A percentile compares a stretch with the other conserved stretches of the same genome.
Conservation (phyloP, 768 basidiomycete species). For the Psilocybe cyanescens region DNA sequence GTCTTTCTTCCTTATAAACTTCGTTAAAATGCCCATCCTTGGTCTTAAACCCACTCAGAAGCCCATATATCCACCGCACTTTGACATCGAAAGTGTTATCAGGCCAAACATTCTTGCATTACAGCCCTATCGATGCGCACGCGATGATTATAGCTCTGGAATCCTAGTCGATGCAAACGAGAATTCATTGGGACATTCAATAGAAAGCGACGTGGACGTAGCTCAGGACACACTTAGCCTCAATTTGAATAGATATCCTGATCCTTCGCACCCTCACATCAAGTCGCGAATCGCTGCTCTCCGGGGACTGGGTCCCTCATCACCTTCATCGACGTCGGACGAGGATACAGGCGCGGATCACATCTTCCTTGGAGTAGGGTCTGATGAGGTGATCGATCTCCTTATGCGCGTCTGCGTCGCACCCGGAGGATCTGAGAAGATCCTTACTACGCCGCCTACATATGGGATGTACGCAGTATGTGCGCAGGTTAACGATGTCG, state of each 20-base stretch:
- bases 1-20: not conserved
- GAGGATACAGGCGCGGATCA: conserved; percentile 42
- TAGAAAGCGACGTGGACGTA: conserved; percentile 43
- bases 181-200: conserved; percentile 90
- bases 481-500: conserved; percentile 94
- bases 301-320: conserved; percentile 60
- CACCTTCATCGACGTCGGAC: conserved; percentile 8
- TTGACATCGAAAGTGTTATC: conserved; percentile 81
- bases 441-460: conserved; percentile 91
- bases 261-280: conserved; percentile 82
- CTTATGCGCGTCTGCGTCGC: conserved; percentile 88
- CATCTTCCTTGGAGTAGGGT: conserved; percentile 95
- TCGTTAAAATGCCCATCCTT: conserved; percentile 59
- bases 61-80: conserved; percentile 72
- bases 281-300: conserved; percentile 77
- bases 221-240: conserved; percentile 44
- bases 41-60: conserved; percentile 52
- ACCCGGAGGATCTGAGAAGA: conserved; percentile 74
- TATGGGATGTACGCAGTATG: conserved; percentile 98
- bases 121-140: conserved; percentile 92
- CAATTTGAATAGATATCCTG: conserved; percentile 90
- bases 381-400: conserved; percentile 95
- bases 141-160: conserved; percentile 92
- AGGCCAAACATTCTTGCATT: conserved; percentile 94
- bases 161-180: conserved; percentile 98